Evolutionary conservation across 495 filamentous ascomycete species (phyloP).

Genomic region (Acidomyces sp.): DNA sequence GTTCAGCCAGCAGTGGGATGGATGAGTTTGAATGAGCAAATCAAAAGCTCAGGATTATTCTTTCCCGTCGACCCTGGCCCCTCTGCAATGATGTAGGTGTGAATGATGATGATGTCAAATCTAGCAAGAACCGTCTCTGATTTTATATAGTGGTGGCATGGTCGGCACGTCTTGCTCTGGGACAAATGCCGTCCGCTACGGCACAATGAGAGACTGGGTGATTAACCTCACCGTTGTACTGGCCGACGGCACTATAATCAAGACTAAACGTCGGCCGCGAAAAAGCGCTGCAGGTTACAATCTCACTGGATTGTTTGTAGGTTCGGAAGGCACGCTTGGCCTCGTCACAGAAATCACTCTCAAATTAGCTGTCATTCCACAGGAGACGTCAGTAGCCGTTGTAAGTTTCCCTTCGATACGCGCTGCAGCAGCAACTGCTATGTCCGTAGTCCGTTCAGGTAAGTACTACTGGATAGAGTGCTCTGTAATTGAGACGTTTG

Average conservation of each 20-base stretch:
- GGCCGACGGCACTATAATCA: slow-evolving; percentile 65
- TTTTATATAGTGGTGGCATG: slow-evolving; percentile 53
- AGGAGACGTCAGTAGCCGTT: slow-evolving; percentile 62
- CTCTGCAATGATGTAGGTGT: slow-evolving; percentile 30
- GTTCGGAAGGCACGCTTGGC: slow-evolving; percentile 66
- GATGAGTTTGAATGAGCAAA: slow-evolving; percentile 73
- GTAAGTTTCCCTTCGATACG: slow-evolving; percentile 62
- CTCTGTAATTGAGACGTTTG: too few species aligned
- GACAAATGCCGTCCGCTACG: slow-evolving; percentile 70
- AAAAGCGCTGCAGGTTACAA: slow-evolving; percentile 77
- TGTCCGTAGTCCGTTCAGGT: slow-evolving; percentile 54
- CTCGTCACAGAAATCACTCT: slow-evolving; percentile 65
- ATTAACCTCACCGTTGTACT: slow-evolving; percentile 68
- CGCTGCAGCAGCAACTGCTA: slow-evolving; percentile 56
- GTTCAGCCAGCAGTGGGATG: slow-evolving; percentile 86
- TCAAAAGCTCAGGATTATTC: slow-evolving; percentile 66
- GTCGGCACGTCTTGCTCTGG: slow-evolving; percentile 66
- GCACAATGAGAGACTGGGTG: slow-evolving; percentile 82
- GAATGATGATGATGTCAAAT: too few species aligned
- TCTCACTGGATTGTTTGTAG: slow-evolving; percentile 61
- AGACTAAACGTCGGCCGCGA: slow-evolving; percentile 55
- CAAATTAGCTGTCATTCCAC: slow-evolving; percentile 60
- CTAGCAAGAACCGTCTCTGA: too few species aligned
- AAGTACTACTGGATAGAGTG: too few species aligned
- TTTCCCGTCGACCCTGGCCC: slow-evolving; percentile 72